Percentiles rank a stretch among this genome's conserved stretches.
These are phyloP conservation scores for Claviceps digitariae DNA, from an alignment of 2,329 filamentous ascomycete species.

Conservation along the genomic window DNA sequence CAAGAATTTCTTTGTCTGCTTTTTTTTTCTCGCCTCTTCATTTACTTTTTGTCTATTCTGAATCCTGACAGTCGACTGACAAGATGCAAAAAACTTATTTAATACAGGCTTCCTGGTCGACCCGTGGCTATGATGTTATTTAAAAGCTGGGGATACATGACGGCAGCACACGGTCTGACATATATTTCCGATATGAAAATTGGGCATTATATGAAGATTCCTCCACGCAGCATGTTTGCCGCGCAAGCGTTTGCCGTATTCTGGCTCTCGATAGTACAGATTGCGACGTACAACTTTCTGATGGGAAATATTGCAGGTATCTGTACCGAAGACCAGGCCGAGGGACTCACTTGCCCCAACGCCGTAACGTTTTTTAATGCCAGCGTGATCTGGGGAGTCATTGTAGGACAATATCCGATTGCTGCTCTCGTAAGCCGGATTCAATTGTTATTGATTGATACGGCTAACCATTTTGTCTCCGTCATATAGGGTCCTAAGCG, in stretches of 20 bases:
- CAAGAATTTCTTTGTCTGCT: not conserved
- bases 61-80: no score
- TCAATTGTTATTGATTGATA: not conserved
- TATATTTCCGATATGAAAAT: conserved; percentile 35
- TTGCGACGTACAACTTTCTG: conserved; percentile 22
- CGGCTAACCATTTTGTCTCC: not conserved
- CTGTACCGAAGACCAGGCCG: conserved; percentile 31
- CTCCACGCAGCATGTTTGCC: conserved; percentile 32
- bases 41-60: not conserved
- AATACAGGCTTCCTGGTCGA: conserved; percentile 20
- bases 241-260: conserved; percentile 24
- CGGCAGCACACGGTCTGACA: conserved; percentile 27
- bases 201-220: conserved; percentile 37
- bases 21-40: not conserved
- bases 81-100: not conserved
- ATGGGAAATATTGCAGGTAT: conserved; percentile 35
- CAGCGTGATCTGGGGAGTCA: conserved; percentile 45
- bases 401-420: conserved; percentile 19
- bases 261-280: conserved; percentile 22
- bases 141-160: conserved; percentile 31
- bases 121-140: conserved; percentile 35
- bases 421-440: not conserved
- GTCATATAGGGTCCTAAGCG: conserved; percentile 10
- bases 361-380: conserved; percentile 45
- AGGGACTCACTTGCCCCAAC: conserved; percentile 40